Percentiles rank a stretch among this genome's conserved stretches.
Evolutionary conservation across 805 yeast genomes (phyloP).

Genomic region (Cyberlindnera meyerae): DNA sequence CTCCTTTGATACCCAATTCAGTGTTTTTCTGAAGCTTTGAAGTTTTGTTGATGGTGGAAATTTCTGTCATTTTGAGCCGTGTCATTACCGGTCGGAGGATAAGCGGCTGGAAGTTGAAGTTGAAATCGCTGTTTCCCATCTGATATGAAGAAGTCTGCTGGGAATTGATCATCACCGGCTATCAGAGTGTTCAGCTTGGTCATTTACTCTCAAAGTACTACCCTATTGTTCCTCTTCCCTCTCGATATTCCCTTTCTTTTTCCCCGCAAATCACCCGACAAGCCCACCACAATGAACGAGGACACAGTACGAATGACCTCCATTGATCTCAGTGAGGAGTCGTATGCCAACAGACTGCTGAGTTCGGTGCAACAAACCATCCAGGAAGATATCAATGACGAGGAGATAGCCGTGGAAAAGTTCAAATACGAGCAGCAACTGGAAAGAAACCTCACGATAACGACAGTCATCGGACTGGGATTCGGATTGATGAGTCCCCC

Average conservation of each 20-base stretch:
- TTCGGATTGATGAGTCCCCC: constrained; percentile 82
- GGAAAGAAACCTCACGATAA: constrained; percentile 60
- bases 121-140: too few relatives aligned
- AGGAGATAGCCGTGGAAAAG: constrained; percentile 48
- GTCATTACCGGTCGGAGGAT: too few relatives aligned
- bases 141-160: too few relatives aligned
- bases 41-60: constrained; percentile 3
- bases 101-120: too few relatives aligned
- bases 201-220: too few relatives aligned
- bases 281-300: neutral
- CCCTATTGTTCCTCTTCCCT: too few relatives aligned
- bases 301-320: constrained; percentile 8
- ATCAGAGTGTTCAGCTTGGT: too few relatives aligned
- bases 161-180: too few relatives aligned
- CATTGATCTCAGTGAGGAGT: constrained; percentile 5
- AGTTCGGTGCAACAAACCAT: constrained; percentile 20
- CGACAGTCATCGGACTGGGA: constrained; percentile 72
- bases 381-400: constrained; percentile 28
- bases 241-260: too few relatives aligned
- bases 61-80: constrained; percentile 1
- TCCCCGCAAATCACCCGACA: neutral
- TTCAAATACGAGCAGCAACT: constrained; percentile 71
- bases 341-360: constrained; percentile 14
- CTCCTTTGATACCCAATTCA: too few relatives aligned
- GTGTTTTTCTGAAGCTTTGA: neutral